Conservation (phyloP, 768 basidiomycete species). For the Tylopilus rubrobrunneus region DNA sequence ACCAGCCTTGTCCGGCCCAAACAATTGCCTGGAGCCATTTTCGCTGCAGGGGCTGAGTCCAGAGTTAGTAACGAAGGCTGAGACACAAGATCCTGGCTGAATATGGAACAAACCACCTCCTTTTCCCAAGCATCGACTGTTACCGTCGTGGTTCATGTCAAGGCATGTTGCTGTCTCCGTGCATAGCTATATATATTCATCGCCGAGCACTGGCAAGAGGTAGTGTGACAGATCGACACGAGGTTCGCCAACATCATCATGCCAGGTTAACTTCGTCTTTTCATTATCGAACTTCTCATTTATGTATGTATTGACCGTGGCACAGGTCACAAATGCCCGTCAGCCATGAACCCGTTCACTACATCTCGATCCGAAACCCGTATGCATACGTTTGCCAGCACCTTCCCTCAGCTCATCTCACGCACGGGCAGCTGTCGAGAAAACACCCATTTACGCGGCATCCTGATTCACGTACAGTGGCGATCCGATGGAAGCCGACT, state of each 20-base stretch:
- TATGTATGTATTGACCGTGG: background rate
- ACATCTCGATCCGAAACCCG: background rate
- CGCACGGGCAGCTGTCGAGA: background rate
- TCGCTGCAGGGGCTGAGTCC: slow-evolving; percentile 14
- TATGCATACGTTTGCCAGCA: background rate
- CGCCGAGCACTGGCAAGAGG: background rate
- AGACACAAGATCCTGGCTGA: background rate
- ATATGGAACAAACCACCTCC: background rate
- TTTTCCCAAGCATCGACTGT: background rate
- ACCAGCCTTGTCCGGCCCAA: background rate
- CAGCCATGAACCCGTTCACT: background rate
- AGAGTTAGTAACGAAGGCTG: too few species aligned
- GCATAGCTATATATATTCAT: background rate
- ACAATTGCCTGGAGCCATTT: slow-evolving; percentile 27
- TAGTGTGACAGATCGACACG: background rate
- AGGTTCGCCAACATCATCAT: background rate
- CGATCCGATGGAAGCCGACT: background rate
- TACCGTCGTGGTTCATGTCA: background rate
- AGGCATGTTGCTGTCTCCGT: background rate
- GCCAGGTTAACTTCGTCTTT: background rate
- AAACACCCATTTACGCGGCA: background rate
- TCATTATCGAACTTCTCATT: background rate
- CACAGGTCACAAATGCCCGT: background rate
- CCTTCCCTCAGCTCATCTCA: background rate
- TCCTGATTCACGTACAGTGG: background rate